Base-by-base conservation (phyloP, 2,329 filamentous ascomycete species). In the Metarhizium robertsii region DNA sequence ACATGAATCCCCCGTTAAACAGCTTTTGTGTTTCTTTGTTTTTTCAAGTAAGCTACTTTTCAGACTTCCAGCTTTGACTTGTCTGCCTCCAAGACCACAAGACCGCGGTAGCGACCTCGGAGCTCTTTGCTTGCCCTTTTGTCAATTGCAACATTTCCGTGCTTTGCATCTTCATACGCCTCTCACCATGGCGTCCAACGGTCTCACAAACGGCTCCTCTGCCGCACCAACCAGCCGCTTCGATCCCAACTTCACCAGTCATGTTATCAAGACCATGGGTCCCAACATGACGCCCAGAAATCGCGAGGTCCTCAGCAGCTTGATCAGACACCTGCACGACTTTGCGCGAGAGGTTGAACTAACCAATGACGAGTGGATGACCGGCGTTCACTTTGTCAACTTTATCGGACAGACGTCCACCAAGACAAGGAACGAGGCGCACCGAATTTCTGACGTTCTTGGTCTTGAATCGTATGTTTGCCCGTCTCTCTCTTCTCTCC, bases 341-440 rank as follows among this genome's bases (percentile, higher is more conserved):
- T 91, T 91, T 69, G 80, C 83, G 55, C 83, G 88, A 56, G 88
- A 92, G 66, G 81, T 88, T 60, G 86, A 91, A 72, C 80, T 92
- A 53, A 90, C 84, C 18, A 78, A 83, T 36, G 87, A 88, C 54
- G 88, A 92, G 72, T 91, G 87, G 87, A 80, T 90, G 71, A 71
- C 81, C 7, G 88, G 87, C 54, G 86, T 91, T 54, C 78, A 86
- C 64, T 90, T 87, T 67, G 73, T 91, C 73, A 91, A 91, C 75
- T 79, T 81, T 49, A 80, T 89, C 59, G 87, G 88, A 58, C 83
- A 88, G 70, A 80, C 83, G 62, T 86, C 80, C 60, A 79, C 79
- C 54, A 79, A 80, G 66, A 86, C 81, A 62, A 78, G 88, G 57
- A 90, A 92, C 70, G 88, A 92, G 73, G 80, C 84, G 52, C 85